Conservation (phyloP, 2,329 filamentous ascomycete species). For the Neopestalotiopsis rosae region DNA sequence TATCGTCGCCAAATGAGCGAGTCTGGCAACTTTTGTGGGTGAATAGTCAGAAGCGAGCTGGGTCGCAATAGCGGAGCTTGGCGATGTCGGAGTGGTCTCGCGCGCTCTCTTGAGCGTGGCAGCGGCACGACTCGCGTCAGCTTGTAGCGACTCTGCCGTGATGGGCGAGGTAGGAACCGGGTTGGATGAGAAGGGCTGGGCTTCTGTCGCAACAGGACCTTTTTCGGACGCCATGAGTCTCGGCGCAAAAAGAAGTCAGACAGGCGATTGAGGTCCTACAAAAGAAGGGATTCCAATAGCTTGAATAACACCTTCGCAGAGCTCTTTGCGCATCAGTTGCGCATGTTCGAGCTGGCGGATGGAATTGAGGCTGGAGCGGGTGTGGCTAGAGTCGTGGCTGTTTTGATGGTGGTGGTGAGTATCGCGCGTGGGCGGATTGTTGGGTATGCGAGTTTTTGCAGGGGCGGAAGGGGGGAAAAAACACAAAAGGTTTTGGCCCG, state of each 20-base stretch:
- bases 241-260: conserved; percentile 24
- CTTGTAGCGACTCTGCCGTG: conserved; percentile 46
- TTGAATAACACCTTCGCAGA: conserved; percentile 27
- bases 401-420: conserved; percentile 33
- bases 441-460: background rate
- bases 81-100: conserved; percentile 50
- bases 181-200: conserved; percentile 44
- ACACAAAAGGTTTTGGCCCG: background rate
- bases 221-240: conserved; percentile 59
- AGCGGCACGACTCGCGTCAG: conserved; percentile 41
- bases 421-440: conserved; percentile 21
- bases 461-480: background rate
- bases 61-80: conserved; percentile 34
- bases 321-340: conserved; percentile 37
- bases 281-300: conserved; percentile 29
- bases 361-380: conserved; percentile 34
- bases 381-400: conserved; percentile 43
- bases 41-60: conserved; percentile 48
- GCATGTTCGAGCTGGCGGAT: conserved; percentile 35
- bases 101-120: conserved; percentile 53
- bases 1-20: conserved; percentile 46
- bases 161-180: conserved; percentile 41
- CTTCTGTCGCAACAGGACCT: conserved; percentile 57
- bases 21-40: conserved; percentile 59
- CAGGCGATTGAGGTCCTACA: conserved; percentile 31